phyloP scores from a whole-genome alignment of 2,329 filamentous ascomycete genomes.

The Gremmenia infestans region DNA sequence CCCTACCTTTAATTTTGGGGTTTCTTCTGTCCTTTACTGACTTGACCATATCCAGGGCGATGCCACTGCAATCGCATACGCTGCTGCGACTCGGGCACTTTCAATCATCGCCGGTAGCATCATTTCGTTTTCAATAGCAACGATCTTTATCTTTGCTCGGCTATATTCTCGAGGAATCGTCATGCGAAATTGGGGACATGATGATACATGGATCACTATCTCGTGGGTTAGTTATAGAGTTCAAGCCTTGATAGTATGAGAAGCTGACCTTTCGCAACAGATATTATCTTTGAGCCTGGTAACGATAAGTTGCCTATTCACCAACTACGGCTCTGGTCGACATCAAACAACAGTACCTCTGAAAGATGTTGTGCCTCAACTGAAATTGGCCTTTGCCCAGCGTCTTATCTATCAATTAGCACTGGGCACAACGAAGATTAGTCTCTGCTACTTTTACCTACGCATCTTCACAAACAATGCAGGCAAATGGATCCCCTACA shows the following conservation, averaged over 20 bases:
- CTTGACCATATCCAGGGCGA: too few species aligned
- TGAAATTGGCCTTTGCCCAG: slow-evolving; percentile 5
- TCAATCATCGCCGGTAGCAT: slow-evolving; percentile 11
- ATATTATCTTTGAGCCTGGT: slow-evolving; percentile 6
- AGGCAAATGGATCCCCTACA: slow-evolving; percentile 1
- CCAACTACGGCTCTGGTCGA: slow-evolving; percentile 4
- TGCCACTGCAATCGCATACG: neutral
- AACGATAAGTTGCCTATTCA: slow-evolving; percentile 4
- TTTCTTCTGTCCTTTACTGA: too few species aligned
- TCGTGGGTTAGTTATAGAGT: slow-evolving; percentile 10
- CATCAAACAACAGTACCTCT: neutral
- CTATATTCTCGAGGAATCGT: slow-evolving; percentile 15
- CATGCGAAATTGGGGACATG: slow-evolving; percentile 10
- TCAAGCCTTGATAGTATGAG: too few species aligned
- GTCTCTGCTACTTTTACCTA: slow-evolving; percentile 10
- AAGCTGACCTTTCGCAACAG: neutral
- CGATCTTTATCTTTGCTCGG: slow-evolving; percentile 15
- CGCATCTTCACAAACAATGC: slow-evolving; percentile 9
- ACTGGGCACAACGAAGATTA: slow-evolving; percentile 9
- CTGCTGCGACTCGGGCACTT: slow-evolving; percentile 8
- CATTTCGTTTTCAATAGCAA: slow-evolving; percentile 9
- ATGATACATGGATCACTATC: slow-evolving; percentile 15
- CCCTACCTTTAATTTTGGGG: too few species aligned
- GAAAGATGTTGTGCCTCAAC: neutral
- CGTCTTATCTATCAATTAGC: slow-evolving; percentile 4